Evolutionary conservation across 257 asterid species (phyloP), one percentile per base, ranked within the genome.

Genomic region (Marsdenia floribunda): DNA sequence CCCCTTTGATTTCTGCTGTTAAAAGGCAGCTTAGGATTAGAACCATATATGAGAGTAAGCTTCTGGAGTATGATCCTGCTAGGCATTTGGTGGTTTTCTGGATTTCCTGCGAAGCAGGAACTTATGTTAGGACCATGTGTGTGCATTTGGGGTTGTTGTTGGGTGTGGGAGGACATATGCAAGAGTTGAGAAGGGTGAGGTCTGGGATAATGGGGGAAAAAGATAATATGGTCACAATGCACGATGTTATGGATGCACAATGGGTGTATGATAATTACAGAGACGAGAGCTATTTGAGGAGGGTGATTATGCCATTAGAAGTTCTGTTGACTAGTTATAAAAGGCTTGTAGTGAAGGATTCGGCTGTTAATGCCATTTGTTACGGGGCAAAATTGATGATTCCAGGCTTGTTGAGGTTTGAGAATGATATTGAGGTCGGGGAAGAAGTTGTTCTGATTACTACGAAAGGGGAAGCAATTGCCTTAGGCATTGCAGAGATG

Each of bases 61-160:
- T 93, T 53, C 88, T 93, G 71, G 98, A 93, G 84, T 93, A 86
- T 70, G 98, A 93, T 65, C 88, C 78, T 7, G 90, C 78, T 77
- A 86, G 81, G 82, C 96, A 93, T 80, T 81, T 93, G 85, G 96
- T 90, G 77, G 97, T 93, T 60, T 93, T 93, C 79, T 93, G 98
- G 98, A 91, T 93, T 76, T 90, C 96, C 0, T 93, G 98, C 68
- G 98, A 93, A 89, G 98, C 98, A 21, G 98, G 98, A 15, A 93
- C 98, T 3, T 93, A 93, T 73, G 98, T 93, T 68, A 84, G 98
- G 83, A 93, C 98, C 0, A 67, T 93, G 89, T 93, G 98, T 78
- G 98, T 93, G 55, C 98, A 93, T 86, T 86, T 93, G 85, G 98
- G 98, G 40, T 81, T 93, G 73, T 77, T 93, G 72, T 82, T 93